Percentiles rank a stretch among this genome's conserved stretches.
Evolutionary conservation across 2,329 filamentous ascomycete species (phyloP).

Genomic region (Fusarium metavorans): DNA sequence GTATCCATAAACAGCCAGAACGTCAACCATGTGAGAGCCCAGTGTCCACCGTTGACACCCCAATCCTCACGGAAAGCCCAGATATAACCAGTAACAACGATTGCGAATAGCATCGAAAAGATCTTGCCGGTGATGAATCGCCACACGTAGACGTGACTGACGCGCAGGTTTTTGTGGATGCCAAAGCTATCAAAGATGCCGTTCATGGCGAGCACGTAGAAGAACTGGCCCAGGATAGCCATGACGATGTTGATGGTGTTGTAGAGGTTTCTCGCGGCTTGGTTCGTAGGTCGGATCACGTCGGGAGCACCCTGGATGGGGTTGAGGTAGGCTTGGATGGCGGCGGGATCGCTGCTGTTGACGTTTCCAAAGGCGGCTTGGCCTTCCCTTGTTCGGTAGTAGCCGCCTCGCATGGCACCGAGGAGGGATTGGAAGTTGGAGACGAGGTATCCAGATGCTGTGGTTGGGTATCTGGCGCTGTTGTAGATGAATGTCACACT

Average conservation of each 20-base stretch:
- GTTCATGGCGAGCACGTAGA: constrained; percentile 45
- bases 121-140: constrained; percentile 44
- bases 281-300: constrained; percentile 49
- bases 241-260: constrained; percentile 56
- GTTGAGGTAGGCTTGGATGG: constrained; percentile 48
- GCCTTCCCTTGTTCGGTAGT: constrained; percentile 43
- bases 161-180: constrained; percentile 25
- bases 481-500: constrained; percentile 53
- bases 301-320: constrained; percentile 47
- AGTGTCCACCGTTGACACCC: constrained; percentile 49
- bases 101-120: constrained; percentile 51
- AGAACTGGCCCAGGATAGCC: constrained; percentile 49
- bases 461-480: constrained; percentile 50
- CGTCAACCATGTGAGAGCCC: constrained; percentile 45
- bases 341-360: constrained; percentile 39
- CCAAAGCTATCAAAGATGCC: constrained; percentile 38
- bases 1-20: constrained; percentile 56
- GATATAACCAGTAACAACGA: constrained; percentile 55
- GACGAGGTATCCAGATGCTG: constrained; percentile 44
- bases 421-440: constrained; percentile 47
- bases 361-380: constrained; percentile 34
- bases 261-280: constrained; percentile 50
- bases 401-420: constrained; percentile 37
- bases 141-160: constrained; percentile 43
- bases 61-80: constrained; percentile 60